Conservation (phyloP, 169 alveolate genomes). For the Plasmodium ovale region DNA sequence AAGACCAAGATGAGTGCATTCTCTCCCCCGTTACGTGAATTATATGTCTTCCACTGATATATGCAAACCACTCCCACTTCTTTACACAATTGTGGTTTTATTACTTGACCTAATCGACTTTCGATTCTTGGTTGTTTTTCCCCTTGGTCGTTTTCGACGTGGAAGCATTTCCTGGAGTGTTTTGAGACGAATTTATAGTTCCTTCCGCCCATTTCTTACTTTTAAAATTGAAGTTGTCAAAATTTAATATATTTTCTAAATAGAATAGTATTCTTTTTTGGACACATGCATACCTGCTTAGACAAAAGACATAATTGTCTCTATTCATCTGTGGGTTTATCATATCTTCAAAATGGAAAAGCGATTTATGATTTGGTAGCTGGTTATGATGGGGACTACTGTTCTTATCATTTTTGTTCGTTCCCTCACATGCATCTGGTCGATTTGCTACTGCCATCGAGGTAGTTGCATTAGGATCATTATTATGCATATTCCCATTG, state of each 20-base stretch:
- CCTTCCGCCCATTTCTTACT: conserved; percentile 41
- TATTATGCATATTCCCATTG: no score
- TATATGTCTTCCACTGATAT: not conserved
- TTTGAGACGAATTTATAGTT: not conserved
- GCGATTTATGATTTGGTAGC: conserved; percentile 9
- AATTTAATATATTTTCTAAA: conserved; percentile 58
- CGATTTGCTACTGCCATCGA: no score
- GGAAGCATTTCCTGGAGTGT: not conserved
- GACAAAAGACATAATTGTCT: conserved; percentile 34
- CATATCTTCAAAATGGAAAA: conserved; percentile 69
- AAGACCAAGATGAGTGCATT: no score
- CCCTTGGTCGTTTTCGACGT: not conserved
- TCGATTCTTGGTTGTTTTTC: not conserved
- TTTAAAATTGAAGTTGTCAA: conserved; percentile 62
- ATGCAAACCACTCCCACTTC: no score
- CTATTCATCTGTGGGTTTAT: conserved; percentile 44
- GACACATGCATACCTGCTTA: conserved; percentile 61
- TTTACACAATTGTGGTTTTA: no score
- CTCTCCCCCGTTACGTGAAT: no score
- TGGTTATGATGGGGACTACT: not conserved
- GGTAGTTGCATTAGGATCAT: no score
- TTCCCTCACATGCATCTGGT: no score
- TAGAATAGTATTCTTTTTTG: conserved; percentile 67
- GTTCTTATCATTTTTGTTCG: conserved; percentile 13
- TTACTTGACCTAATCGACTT: not conserved